Base-by-base conservation (phyloP, 2,329 filamentous ascomycete species). In the Colletotrichum orchidophilum region DNA sequence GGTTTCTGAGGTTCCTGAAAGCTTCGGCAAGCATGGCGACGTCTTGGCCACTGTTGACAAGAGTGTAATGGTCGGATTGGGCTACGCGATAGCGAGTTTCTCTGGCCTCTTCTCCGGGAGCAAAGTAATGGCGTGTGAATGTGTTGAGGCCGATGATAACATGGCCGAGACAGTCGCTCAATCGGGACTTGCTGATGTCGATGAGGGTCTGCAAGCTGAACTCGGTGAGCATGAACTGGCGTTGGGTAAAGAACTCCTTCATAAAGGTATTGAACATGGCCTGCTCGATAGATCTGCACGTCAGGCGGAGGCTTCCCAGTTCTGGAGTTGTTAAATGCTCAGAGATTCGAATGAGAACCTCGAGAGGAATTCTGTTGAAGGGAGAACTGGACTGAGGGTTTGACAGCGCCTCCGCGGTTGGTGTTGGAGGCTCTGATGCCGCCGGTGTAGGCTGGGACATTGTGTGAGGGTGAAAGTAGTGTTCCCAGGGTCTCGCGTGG, bases 211-310 rank as follows among this genome's bases (percentile, higher is more conserved):
- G 83, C 11, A 92, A 80, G 74, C 90, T 92, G 74, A 83, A 79
- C 39, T 87, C 81, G 1, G 86, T 86, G 64, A 92, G 76, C 87
- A 91, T 90, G 79, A 92, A 93, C 76, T 92, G 90, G 75, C 87
- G 88, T 77, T 89, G 90, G 61, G 81, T 83, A 79, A 93, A 93
- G 82, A 91, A 93, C 73, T 92, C 90, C 27, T 81, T 81, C 31
- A 86, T 83, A 74, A 92, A 93, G 39, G 82, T 82, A 59, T 84
- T 81, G 78, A 88, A 88, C 13, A 92, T 81, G 1, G 82, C 80
- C 24, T 79, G 79, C 76, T 92, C 90, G 13, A 90, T 76, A 21
- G 82, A 77, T 66, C 85, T 88, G 81, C 89, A 91, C 3, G 84
- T 84, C 18, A 85, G 79, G 7, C 91, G 89, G 8, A 92, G 77